phyloP scores from a whole-genome alignment of 2,329 filamentous ascomycete genomes.

The Neofusicoccum kwambonambiense region DNA sequence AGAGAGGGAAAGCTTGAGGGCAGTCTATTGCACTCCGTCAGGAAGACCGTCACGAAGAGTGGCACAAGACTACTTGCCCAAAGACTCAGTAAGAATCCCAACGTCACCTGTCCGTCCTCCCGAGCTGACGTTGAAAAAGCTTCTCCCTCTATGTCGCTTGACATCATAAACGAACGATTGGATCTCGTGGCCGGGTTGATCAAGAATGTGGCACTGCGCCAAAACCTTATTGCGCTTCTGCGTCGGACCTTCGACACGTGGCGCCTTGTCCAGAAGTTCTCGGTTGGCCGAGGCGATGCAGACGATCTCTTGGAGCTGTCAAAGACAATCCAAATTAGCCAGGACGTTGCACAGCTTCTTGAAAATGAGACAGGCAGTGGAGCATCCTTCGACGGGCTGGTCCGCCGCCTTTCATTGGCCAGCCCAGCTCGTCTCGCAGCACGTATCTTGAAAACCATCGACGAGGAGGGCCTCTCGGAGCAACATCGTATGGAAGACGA shows the following conservation, averaged over 20 bases:
- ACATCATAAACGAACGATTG: slow-evolving; percentile 74
- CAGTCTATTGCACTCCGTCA: slow-evolving; percentile 84
- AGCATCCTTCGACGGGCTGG: slow-evolving; percentile 39
- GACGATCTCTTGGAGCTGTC: slow-evolving; percentile 86
- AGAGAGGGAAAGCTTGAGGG: slow-evolving; percentile 76
- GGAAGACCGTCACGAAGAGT: slow-evolving; percentile 86
- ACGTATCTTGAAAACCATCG: slow-evolving; percentile 75
- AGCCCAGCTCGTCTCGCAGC: slow-evolving; percentile 67
- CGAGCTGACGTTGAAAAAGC: slow-evolving; percentile 42
- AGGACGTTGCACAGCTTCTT: slow-evolving; percentile 58
- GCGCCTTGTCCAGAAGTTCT: slow-evolving; percentile 89
- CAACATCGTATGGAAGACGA: slow-evolving; percentile 75
- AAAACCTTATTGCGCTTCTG: slow-evolving; percentile 67
- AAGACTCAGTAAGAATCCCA: slow-evolving; percentile 65
- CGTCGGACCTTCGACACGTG: slow-evolving; percentile 80
- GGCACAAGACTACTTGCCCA: slow-evolving; percentile 80
- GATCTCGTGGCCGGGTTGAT: slow-evolving; percentile 79
- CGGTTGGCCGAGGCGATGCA: slow-evolving; percentile 83
- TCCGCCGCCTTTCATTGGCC: slow-evolving; percentile 62
- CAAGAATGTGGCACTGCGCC: slow-evolving; percentile 63
- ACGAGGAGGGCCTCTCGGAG: slow-evolving; percentile 84
- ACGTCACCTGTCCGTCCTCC: neutral
- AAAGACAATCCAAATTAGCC: slow-evolving; percentile 73
- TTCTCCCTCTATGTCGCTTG: slow-evolving; percentile 82
- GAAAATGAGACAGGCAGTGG: slow-evolving; percentile 29